phyloP scores from a whole-genome alignment of 140 eudicot genomes.

The Bidens hawaiensis region DNA sequence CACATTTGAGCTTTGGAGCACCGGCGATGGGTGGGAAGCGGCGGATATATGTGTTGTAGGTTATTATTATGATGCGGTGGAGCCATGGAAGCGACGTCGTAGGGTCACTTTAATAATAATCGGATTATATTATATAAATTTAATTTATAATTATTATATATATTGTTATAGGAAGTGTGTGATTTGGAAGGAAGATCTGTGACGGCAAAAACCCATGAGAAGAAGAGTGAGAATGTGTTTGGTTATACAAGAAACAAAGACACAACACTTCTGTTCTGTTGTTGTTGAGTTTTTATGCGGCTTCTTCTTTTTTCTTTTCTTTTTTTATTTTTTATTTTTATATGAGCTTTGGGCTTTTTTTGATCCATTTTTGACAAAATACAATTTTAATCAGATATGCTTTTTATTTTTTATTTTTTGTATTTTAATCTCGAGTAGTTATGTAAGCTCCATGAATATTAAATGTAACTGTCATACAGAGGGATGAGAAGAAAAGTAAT shows the following conservation, averaged over 20 bases:
- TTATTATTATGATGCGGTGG: constrained; percentile 14
- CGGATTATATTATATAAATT: constrained; percentile 10
- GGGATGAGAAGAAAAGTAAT: not conserved
- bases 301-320: constrained; percentile 12
- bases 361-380: not conserved
- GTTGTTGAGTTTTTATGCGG: constrained; percentile 26
- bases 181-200: constrained; percentile 27
- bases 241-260: constrained; percentile 3
- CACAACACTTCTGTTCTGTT: no score
- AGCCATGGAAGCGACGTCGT: constrained; percentile 35
- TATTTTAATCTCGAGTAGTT: not conserved
- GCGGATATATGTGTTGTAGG: not conserved
- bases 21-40: constrained; percentile 32
- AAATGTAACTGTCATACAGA: not conserved
- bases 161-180: constrained; percentile 20
- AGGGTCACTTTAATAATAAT: constrained; percentile 18
- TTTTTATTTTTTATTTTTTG: not conserved
- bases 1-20: constrained; percentile 40
- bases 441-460: not conserved
- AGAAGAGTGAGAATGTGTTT: constrained; percentile 13
- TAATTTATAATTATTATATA: no score
- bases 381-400: not conserved
- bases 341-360: not conserved
- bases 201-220: constrained; percentile 25
- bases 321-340: not conserved